Percentiles rank a stretch among this genome's conserved stretches.
These are phyloP conservation scores for Candida mesenterica DNA, from an alignment of 1,139 yeast species.

Conservation along the genomic window DNA sequence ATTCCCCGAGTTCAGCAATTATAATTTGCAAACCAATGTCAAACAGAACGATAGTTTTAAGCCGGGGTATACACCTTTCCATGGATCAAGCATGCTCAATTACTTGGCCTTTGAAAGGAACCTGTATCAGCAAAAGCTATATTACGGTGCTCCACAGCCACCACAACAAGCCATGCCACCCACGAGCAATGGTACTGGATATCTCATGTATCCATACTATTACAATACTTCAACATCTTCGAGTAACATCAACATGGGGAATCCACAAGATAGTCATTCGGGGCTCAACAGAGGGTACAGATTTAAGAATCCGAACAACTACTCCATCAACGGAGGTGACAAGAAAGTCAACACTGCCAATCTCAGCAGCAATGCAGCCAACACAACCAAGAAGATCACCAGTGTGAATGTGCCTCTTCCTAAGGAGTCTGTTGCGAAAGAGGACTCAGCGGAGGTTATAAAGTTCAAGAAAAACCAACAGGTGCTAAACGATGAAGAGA, in stretches of 20 bases:
- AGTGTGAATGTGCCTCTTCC: constrained; percentile 6
- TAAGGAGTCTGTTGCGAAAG: constrained; percentile 5
- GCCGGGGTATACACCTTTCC: constrained; percentile 7
- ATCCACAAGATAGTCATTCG: constrained; percentile 2
- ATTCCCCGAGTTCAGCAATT: constrained; percentile 40
- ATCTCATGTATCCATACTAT: not conserved
- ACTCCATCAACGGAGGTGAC: not conserved
- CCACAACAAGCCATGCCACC: not conserved
- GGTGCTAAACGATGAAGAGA: constrained; percentile 25
- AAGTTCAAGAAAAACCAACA: constrained; percentile 9
- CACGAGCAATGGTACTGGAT: not conserved
- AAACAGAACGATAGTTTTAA: constrained; percentile 1
- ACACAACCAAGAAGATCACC: constrained; percentile 5
- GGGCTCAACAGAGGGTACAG: constrained; percentile 5
- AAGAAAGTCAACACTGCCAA: not conserved
- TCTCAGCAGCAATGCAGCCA: constrained; percentile 1
- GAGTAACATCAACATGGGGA: not conserved
- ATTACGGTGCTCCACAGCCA: constrained; percentile 20
- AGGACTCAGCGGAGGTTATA: constrained; percentile 7
- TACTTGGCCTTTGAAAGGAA: constrained; percentile 36
- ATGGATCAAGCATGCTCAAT: constrained; percentile 11
- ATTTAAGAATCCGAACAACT: constrained; percentile 2
- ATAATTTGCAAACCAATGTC: constrained; percentile 22
- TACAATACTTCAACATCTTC: not conserved
- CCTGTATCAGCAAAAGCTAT: constrained; percentile 34